A percentile compares a stretch with the other conserved stretches of the same genome.
Conservation (phyloP, 139 green algal genomes). For the Spirogloea muscicola region DNA sequence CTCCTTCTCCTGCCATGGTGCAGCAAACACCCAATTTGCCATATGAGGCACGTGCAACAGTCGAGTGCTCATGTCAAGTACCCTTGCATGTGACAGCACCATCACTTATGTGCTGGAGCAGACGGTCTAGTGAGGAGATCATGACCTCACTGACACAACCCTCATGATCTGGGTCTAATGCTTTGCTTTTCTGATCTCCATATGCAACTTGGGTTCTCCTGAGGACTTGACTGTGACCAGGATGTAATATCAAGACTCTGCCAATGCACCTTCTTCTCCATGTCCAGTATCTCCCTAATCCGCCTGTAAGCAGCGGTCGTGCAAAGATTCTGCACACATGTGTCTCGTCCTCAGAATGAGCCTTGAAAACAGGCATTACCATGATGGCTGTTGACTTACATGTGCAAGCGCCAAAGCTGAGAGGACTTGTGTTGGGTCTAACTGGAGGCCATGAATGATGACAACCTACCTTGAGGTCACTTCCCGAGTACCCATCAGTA, state of each 20-base stretch:
- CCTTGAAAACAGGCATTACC: too few species aligned
- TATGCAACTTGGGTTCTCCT: background rate
- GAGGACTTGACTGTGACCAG: too few species aligned
- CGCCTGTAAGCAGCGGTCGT: slow-evolving; percentile 63
- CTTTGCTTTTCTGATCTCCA: background rate
- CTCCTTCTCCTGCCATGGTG: background rate
- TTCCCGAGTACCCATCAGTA: slow-evolving; percentile 50
- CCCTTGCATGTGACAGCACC: background rate
- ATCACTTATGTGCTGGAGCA: background rate
- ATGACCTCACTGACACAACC: too few species aligned
- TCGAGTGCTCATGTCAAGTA: too few species aligned
- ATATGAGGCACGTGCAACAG: too few species aligned
- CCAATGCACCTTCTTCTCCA: slow-evolving; percentile 10
- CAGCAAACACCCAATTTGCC: background rate
- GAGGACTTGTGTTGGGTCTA: background rate
- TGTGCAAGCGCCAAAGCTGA: background rate
- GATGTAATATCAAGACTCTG: too few species aligned
- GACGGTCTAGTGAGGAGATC: background rate
- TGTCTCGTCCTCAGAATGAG: too few species aligned
- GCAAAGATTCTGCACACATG: slow-evolving; percentile 56
- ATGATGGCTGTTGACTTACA: background rate
- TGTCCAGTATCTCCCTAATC: slow-evolving; percentile 53
- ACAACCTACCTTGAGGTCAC: slow-evolving; percentile 55
- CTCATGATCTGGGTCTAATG: too few species aligned
- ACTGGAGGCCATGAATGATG: background rate